These are phyloP conservation scores for Astragalus glycyphyllos DNA, from an alignment of 306 rosid genomes.

Conservation along the genomic window DNA sequence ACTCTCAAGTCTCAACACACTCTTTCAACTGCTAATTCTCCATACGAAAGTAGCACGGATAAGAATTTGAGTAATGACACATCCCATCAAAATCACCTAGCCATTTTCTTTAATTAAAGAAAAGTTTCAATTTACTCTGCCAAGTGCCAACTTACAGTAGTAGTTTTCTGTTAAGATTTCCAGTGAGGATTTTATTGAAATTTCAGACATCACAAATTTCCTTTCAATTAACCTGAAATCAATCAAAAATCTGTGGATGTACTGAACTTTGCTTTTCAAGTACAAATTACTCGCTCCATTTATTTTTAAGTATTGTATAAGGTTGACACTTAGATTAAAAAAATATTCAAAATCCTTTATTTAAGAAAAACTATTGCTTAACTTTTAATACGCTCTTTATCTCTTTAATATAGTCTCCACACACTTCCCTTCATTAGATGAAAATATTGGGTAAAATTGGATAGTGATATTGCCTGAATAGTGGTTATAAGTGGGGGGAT, in stretches of 20 bases:
- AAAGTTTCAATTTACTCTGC: not conserved
- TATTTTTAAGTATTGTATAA: not conserved
- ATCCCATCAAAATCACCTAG: slow-evolving; percentile 26
- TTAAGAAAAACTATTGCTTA: no score
- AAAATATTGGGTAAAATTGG: no score
- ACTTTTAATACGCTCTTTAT: no score
- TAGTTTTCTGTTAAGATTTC: not conserved
- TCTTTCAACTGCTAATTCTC: slow-evolving; percentile 23
- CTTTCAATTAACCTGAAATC: slow-evolving; percentile 11
- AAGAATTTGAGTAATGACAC: slow-evolving; percentile 15
- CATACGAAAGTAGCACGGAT: not conserved
- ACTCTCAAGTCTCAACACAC: not conserved
- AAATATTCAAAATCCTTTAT: not conserved
- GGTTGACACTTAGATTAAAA: not conserved
- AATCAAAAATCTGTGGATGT: not conserved
- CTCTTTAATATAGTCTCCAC: no score
- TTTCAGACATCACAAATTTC: slow-evolving; percentile 25
- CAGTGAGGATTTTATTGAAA: not conserved
- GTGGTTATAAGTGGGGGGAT: no score
- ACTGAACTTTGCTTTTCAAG: not conserved
- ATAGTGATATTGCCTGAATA: no score
- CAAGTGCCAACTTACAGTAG: slow-evolving; percentile 11
- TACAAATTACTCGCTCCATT: not conserved
- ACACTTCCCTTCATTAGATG: no score
- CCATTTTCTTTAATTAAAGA: not conserved